Evolutionary conservation across 2,329 filamentous ascomycete species (phyloP).

Genomic region (Sporothrix inflata): DNA sequence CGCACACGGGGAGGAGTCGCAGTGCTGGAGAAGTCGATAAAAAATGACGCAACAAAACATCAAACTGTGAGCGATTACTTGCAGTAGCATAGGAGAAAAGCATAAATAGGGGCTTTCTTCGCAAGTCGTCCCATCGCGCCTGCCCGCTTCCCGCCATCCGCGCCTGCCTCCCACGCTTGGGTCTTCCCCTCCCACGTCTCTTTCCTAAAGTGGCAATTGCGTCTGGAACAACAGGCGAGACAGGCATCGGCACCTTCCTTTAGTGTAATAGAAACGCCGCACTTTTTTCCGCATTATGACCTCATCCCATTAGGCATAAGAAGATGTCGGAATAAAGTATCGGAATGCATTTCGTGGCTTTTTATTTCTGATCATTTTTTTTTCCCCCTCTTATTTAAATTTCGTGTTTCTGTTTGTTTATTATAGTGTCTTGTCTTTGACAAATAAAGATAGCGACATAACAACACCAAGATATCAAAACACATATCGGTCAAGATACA

Average conservation of each 20-base stretch:
- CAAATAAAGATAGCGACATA: too few relatives aligned
- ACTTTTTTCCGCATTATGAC: background rate
- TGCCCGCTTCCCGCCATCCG: background rate
- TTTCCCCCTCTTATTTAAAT: too few relatives aligned
- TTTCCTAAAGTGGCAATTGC: slow-evolving; percentile 11
- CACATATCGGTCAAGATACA: too few relatives aligned
- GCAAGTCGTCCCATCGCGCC: background rate
- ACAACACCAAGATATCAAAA: too few relatives aligned
- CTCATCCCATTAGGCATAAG: background rate
- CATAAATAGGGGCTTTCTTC: background rate
- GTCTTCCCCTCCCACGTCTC: background rate
- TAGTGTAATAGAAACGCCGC: background rate
- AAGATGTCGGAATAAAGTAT: too few relatives aligned
- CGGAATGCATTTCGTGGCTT: too few relatives aligned
- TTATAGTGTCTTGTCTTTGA: too few relatives aligned
- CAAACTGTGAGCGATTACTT: slow-evolving; percentile 9
- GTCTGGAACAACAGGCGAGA: background rate
- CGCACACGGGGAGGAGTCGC: too few relatives aligned
- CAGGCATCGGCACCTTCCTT: background rate
- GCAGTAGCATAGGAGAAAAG: background rate
- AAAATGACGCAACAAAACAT: slow-evolving; percentile 16
- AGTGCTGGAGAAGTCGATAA: background rate
- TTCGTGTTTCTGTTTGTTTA: too few relatives aligned
- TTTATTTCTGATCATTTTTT: too few relatives aligned
- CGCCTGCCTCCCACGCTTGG: slow-evolving; percentile 11